Evolutionary conservation across 371 early-diverging fungal species (phyloP).

Genomic region (Mucor irregularis): DNA sequence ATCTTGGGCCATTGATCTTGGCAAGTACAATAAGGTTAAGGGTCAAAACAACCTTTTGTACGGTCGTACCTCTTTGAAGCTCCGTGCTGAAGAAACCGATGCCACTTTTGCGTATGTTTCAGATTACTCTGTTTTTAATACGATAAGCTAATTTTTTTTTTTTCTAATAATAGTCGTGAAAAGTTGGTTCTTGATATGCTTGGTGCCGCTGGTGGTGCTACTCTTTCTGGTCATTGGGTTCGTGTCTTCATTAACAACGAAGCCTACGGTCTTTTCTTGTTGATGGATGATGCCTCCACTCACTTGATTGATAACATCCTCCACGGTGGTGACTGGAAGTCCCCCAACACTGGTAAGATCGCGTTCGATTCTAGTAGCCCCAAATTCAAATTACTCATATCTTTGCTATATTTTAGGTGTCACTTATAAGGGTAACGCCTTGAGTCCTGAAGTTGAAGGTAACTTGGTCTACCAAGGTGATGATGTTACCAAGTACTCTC

Average conservation of each 20-base stretch:
- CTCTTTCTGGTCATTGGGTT: constrained; percentile 49
- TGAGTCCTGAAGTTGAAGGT: constrained; percentile 28
- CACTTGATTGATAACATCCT: constrained; percentile 46
- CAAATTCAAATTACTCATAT: too few species aligned
- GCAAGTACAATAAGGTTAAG: constrained; percentile 40
- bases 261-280: constrained; percentile 54
- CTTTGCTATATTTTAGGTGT: constrained; percentile 23
- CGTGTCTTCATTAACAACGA: constrained; percentile 55
- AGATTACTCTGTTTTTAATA: neutral
- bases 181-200: constrained; percentile 50
- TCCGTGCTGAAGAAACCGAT: constrained; percentile 56
- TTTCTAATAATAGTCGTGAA: constrained; percentile 39
- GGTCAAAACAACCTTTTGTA: constrained; percentile 29
- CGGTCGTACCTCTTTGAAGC: constrained; percentile 51
- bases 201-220: constrained; percentile 54
- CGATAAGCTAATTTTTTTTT: neutral
- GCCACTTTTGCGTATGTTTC: constrained; percentile 43
- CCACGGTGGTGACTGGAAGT: constrained; percentile 32
- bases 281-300: constrained; percentile 58
- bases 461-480: constrained; percentile 44
- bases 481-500: constrained; percentile 31
- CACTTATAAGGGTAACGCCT: constrained; percentile 46
- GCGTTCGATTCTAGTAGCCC: neutral
- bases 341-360: constrained; percentile 26
- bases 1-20: constrained; percentile 54